Evolutionary conservation across 805 yeast genomes (phyloP).

Genomic region (Candida endomychidarum): DNA sequence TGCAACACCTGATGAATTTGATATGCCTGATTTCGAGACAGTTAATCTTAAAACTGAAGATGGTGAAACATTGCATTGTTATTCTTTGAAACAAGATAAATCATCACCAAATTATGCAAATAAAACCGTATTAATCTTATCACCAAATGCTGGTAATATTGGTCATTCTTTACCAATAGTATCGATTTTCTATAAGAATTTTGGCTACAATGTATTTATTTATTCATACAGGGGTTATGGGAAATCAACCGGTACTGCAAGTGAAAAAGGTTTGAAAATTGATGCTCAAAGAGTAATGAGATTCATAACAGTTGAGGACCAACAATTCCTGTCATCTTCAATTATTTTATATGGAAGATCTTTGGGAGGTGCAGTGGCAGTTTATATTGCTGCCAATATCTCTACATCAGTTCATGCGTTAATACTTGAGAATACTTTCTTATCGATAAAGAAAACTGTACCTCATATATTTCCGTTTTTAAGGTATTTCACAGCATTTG

Average conservation of each 20-base stretch:
- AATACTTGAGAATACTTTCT: constrained; percentile 83
- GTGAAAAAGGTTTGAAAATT: constrained; percentile 73
- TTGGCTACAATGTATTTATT: constrained; percentile 75
- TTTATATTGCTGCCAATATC: constrained; percentile 69
- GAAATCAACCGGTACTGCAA: constrained; percentile 68
- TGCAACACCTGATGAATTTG: constrained; percentile 73
- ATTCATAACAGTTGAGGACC: constrained; percentile 50
- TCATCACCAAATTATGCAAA: constrained; percentile 39
- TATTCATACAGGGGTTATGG: constrained; percentile 95
- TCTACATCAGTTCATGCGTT: constrained; percentile 56
- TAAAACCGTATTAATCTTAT: constrained; percentile 73
- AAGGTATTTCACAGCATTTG: constrained; percentile 53
- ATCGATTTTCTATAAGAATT: constrained; percentile 56
- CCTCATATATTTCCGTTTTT: constrained; percentile 74
- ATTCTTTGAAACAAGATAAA: constrained; percentile 52
- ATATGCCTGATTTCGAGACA: constrained; percentile 58
- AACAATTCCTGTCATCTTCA: constrained; percentile 50
- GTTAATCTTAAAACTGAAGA: constrained; percentile 65
- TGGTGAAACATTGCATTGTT: constrained; percentile 67
- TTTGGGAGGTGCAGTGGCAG: constrained; percentile 92
- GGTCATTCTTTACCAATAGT: constrained; percentile 88
- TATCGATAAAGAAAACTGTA: constrained; percentile 68
- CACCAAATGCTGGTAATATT: constrained; percentile 96
- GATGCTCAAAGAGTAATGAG: constrained; percentile 77
- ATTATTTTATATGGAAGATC: constrained; percentile 83